Evolutionary conservation across 1,284 basidiomycete species (phyloP).

Genomic region (Heterobasidion parviporum): DNA sequence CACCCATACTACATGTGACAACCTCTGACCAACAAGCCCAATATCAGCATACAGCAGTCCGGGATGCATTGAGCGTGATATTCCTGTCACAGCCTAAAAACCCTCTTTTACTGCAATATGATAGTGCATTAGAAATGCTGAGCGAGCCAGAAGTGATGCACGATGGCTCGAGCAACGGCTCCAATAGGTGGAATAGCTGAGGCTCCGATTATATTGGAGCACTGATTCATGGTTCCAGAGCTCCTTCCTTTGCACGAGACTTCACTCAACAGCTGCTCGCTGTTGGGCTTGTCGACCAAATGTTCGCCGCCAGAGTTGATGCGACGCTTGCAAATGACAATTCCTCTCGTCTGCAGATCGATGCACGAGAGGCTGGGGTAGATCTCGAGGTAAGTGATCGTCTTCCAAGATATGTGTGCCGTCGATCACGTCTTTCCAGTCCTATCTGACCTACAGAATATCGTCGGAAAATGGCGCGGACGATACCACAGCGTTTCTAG

Average conservation of each 20-base stretch:
- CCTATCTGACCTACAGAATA: conserved; percentile 55
- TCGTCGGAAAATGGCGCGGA: conserved; percentile 40
- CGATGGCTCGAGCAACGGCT: not conserved
- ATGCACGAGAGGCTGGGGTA: conserved; percentile 47
- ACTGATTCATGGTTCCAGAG: conserved; percentile 16
- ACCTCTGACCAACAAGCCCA: conserved; percentile 8
- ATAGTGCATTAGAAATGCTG: conserved; percentile 8
- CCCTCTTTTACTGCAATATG: conserved; percentile 28
- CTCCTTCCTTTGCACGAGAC: conserved; percentile 44
- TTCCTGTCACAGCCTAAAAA: conserved; percentile 40
- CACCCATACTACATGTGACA: not conserved
- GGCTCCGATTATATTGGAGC: not conserved
- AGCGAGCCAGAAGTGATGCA: not conserved
- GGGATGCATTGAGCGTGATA: conserved; percentile 40
- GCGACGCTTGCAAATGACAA: conserved; percentile 40
- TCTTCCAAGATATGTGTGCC: conserved; percentile 1
- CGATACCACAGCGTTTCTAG: conserved; percentile 42
- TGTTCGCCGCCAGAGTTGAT: conserved; percentile 41
- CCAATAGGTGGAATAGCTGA: not conserved
- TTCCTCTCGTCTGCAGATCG: conserved; percentile 39
- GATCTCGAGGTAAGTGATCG: conserved; percentile 43
- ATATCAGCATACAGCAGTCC: conserved; percentile 42
- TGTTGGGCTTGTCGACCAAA: conserved; percentile 46
- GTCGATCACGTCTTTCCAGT: conserved; percentile 25
- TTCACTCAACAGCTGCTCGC: conserved; percentile 50